These are phyloP conservation scores for Nemania sp. DNA, from an alignment of 2,329 filamentous ascomycete genomes.

Conservation along the genomic window DNA sequence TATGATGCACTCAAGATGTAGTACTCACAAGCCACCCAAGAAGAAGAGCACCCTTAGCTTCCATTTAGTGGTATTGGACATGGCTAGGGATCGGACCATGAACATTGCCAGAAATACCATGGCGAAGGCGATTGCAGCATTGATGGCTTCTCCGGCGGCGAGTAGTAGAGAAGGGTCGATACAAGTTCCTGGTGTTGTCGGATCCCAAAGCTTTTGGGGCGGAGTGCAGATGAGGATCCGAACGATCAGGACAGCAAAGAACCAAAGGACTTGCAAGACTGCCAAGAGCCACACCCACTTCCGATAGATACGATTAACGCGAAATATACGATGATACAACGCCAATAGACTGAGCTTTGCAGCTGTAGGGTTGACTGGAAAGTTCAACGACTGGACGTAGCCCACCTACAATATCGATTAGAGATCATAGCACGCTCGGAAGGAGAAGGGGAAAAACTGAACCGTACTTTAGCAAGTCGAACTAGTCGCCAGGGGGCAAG, in stretches of 20 bases:
- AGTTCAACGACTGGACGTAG: neutral
- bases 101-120: neutral
- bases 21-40: neutral
- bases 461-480: no score
- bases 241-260: neutral
- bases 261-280: neutral
- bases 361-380: neutral
- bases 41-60: neutral
- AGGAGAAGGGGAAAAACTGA: no score
- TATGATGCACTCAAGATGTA: no score
- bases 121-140: neutral
- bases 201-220: neutral
- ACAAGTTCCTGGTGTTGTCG: neutral
- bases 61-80: neutral
- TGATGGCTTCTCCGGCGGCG: neutral
- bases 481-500: no score
- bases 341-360: neutral
- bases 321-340: neutral
- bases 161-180: neutral
- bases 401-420: no score
- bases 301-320: neutral
- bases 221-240: neutral
- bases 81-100: neutral
- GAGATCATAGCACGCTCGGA: no score
- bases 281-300: neutral